Conservation (phyloP, 2,329 filamentous ascomycete species). For the Microcyclospora pomicola region DNA sequence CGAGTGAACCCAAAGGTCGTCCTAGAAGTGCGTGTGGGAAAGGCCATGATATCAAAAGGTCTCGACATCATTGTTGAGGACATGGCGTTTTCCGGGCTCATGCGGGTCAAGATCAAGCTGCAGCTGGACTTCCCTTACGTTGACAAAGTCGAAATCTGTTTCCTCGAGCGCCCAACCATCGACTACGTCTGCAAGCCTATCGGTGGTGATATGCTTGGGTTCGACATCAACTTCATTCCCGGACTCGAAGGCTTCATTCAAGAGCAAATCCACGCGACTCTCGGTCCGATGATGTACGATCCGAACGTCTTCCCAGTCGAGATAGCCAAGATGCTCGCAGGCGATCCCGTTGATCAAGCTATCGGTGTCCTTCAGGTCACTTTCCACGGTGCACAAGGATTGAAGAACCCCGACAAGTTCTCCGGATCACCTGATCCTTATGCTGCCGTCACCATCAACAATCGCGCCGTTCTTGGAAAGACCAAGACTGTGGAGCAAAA, state of each 20-base stretch:
- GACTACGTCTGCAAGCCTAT: constrained; percentile 98
- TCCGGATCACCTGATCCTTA: constrained; percentile 87
- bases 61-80: constrained; percentile 96
- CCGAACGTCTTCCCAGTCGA: constrained; percentile 98
- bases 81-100: constrained; percentile 88
- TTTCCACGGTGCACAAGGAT: constrained; percentile 75
- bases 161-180: constrained; percentile 74
- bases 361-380: constrained; percentile 88
- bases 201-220: constrained; percentile 86
- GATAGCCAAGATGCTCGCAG: constrained; percentile 94
- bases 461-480: constrained; percentile 63
- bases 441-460: constrained; percentile 69
- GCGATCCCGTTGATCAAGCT: constrained; percentile 85
- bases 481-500: constrained; percentile 83
- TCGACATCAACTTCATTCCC: constrained; percentile 98
- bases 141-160: constrained; percentile 88
- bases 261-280: constrained; percentile 87
- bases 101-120: constrained; percentile 95
- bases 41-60: constrained; percentile 93
- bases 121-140: constrained; percentile 93
- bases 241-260: constrained; percentile 86
- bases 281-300: constrained; percentile 94
- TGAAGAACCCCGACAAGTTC: constrained; percentile 94
- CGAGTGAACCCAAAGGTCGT: constrained; percentile 97
- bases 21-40: constrained; percentile 85